Conservation (phyloP, 2,329 filamentous ascomycete genomes). For the Metarhizium sp. region DNA sequence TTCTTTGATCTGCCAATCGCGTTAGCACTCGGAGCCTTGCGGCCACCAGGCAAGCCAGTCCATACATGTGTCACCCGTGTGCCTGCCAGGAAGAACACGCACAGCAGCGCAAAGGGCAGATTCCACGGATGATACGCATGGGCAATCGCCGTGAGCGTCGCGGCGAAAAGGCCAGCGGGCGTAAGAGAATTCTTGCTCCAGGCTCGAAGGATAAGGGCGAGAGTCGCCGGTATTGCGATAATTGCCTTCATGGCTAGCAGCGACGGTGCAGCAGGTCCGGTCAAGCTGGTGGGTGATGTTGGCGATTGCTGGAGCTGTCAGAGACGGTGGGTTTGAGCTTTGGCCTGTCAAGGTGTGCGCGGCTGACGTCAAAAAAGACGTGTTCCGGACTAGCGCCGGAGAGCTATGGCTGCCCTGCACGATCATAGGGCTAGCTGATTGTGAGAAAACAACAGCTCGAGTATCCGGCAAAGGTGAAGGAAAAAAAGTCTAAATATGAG, state of each 20-base stretch:
- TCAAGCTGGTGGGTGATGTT: neutral
- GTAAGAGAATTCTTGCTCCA: slow-evolving; percentile 71
- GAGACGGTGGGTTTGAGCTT: neutral
- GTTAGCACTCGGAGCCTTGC: slow-evolving; percentile 8
- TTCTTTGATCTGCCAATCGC: slow-evolving; percentile 63
- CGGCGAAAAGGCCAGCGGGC: slow-evolving; percentile 61
- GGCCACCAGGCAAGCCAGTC: slow-evolving; percentile 1
- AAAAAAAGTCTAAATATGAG: too few species aligned
- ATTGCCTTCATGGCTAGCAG: slow-evolving; percentile 41
- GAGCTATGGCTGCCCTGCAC: too few species aligned
- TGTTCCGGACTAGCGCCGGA: too few species aligned
- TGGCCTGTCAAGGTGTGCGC: neutral
- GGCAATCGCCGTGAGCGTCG: slow-evolving; percentile 61
- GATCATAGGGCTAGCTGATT: too few species aligned
- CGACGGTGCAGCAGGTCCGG: neutral
- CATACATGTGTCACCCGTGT: slow-evolving; percentile 72
- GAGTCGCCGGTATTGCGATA: slow-evolving; percentile 48
- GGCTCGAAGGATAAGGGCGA: slow-evolving; percentile 56
- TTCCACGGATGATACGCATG: slow-evolving; percentile 93
- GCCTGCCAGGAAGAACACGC: slow-evolving; percentile 79
- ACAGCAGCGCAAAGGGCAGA: slow-evolving; percentile 75
- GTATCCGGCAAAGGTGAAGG: too few species aligned
- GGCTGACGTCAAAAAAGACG: neutral
- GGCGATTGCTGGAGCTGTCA: neutral
- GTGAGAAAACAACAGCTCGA: too few species aligned